Percentiles rank a stretch among this genome's conserved stretches.
Conservation (phyloP, 1,139 yeast genomes). For the Kazachstania sp. region DNA sequence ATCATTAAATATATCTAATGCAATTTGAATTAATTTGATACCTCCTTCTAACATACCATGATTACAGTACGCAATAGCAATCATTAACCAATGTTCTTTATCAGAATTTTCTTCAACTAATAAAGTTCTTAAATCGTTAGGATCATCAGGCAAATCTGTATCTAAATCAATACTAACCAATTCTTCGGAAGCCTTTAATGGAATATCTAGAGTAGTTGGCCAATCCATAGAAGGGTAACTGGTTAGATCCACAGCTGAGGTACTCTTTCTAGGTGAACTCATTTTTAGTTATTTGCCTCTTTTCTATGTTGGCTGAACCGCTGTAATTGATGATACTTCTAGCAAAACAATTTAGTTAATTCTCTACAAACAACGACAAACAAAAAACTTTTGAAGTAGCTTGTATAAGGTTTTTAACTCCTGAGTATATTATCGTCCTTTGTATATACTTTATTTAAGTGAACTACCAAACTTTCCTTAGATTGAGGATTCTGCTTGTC, state of each 20-base stretch:
- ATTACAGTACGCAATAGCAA: constrained; percentile 72
- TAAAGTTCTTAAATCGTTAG: constrained; percentile 69
- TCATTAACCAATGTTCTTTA: constrained; percentile 71
- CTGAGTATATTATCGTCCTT: too few relatives aligned
- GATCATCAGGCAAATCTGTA: constrained; percentile 80
- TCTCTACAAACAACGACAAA: too few relatives aligned
- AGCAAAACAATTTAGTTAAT: too few relatives aligned
- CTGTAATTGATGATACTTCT: too few relatives aligned
- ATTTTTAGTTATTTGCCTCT: background rate
- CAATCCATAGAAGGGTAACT: constrained; percentile 27
- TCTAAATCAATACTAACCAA: constrained; percentile 59
- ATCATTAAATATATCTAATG: constrained; percentile 39
- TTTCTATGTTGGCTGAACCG: background rate
- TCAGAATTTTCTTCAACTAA: constrained; percentile 73
- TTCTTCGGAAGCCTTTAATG: constrained; percentile 57
- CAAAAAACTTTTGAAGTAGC: too few relatives aligned
- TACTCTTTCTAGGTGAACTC: constrained; percentile 1
- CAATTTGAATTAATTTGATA: constrained; percentile 52
- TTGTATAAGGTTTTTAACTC: too few relatives aligned
- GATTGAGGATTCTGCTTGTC: too few relatives aligned
- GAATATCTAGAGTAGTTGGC: constrained; percentile 46
- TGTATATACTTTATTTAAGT: background rate
- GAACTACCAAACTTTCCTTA: too few relatives aligned
- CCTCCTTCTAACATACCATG: constrained; percentile 56
- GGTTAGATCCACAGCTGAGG: background rate